phyloP scores from a whole-genome alignment of 208 protist species.

The Leishmania turanica region DNA sequence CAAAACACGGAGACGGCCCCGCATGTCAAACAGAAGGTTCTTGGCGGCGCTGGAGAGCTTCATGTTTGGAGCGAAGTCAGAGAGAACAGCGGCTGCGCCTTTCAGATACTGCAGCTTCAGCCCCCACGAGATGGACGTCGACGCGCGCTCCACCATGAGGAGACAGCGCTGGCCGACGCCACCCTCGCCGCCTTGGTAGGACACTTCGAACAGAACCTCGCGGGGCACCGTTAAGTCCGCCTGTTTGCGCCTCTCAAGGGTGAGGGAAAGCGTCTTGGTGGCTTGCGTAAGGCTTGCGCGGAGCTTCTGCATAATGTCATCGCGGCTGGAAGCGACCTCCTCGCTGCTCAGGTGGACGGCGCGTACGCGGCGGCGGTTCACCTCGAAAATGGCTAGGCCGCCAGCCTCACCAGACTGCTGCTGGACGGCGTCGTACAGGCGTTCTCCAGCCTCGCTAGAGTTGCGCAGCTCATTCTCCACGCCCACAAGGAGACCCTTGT shows the following conservation, averaged over 20 bases:
- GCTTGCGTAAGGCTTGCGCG: conserved; percentile 12
- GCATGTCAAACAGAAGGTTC: conserved; percentile 47
- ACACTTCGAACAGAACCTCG: conserved; percentile 58
- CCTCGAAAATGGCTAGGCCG: conserved; percentile 47
- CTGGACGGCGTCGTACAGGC: conserved; percentile 51
- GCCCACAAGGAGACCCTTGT: conserved; percentile 39
- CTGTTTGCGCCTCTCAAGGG: conserved; percentile 34
- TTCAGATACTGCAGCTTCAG: conserved; percentile 34
- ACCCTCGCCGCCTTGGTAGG: conserved; percentile 52
- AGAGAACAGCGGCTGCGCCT: conserved; percentile 13
- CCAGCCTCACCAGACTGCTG: conserved; percentile 21
- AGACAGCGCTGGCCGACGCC: conserved; percentile 51
- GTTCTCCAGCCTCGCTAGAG: conserved; percentile 40
- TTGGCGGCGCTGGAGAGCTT: conserved; percentile 51
- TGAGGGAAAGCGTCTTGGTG: conserved; percentile 21
- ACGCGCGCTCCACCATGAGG: conserved; percentile 57
- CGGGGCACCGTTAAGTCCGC: conserved; percentile 35
- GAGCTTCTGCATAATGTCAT: conserved; percentile 23
- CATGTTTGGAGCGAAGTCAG: conserved; percentile 31
- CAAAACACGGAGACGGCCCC: conserved; percentile 37
- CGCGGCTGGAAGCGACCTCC: conserved; percentile 4
- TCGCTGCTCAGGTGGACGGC: conserved; percentile 10
- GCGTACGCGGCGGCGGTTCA: conserved; percentile 42
- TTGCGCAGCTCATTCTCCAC: conserved; percentile 56
- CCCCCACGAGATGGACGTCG: conserved; percentile 50